Percentiles rank a stretch among this genome's conserved stretches.
Evolutionary conservation across 257 asterid species (phyloP).

Genomic region (Thymus quinquecostatus): DNA sequence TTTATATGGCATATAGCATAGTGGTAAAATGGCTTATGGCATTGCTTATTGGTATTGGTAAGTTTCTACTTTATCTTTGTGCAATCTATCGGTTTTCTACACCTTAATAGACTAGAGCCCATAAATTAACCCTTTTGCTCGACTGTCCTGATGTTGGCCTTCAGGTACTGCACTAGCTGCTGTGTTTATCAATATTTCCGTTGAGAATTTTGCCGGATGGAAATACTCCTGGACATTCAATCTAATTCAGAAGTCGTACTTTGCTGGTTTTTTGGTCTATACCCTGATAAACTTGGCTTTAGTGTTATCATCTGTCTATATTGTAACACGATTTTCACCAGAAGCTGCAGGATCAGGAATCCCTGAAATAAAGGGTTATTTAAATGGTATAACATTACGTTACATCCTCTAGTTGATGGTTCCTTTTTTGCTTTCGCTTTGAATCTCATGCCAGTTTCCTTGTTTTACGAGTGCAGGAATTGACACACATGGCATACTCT

Average conservation of each 20-base stretch:
- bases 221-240: slow-evolving; percentile 89
- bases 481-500: slow-evolving; percentile 92
- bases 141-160: slow-evolving; percentile 28
- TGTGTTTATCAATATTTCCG: slow-evolving; percentile 91
- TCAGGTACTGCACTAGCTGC: slow-evolving; percentile 98
- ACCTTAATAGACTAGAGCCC: background rate
- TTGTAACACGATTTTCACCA: slow-evolving; percentile 88
- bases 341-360: slow-evolving; percentile 99
- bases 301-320: slow-evolving; percentile 88
- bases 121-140: slow-evolving; percentile 8
- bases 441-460: slow-evolving; percentile 30
- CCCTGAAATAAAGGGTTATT: slow-evolving; percentile 98
- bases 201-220: slow-evolving; percentile 99
- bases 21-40: slow-evolving; percentile 90
- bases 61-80: slow-evolving; percentile 38
- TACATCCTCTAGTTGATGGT: slow-evolving; percentile 16
- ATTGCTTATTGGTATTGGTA: slow-evolving; percentile 89
- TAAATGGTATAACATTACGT: slow-evolving; percentile 61
- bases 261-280: slow-evolving; percentile 86
- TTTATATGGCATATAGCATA: slow-evolving; percentile 76
- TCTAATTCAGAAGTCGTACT: slow-evolving; percentile 90
- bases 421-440: slow-evolving; percentile 20
- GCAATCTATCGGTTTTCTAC: background rate
- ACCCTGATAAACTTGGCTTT: slow-evolving; percentile 81
- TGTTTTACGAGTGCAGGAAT: slow-evolving; percentile 61